phyloP scores from a whole-genome alignment of 257 asterid species.

The Solanum chilense region DNA sequence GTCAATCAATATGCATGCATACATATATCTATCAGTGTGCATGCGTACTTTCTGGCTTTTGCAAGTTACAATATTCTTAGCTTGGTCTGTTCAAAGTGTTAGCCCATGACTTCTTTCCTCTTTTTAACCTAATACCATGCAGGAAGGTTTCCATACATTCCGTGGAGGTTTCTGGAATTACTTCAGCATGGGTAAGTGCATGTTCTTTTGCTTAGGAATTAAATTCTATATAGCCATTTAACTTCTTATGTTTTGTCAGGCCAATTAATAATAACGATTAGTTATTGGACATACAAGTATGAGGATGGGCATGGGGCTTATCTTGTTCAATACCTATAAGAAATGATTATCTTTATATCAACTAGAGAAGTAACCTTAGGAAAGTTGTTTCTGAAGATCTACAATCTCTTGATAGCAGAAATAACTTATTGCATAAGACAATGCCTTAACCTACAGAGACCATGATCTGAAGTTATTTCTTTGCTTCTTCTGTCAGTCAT shows the following conservation, averaged over 20 bases:
- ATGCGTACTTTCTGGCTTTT: neutral
- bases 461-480: neutral
- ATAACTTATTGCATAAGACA: neutral
- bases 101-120: neutral
- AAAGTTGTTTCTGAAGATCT: neutral
- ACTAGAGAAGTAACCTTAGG: neutral
- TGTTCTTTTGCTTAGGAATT: neutral
- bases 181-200: constrained; percentile 44
- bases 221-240: neutral
- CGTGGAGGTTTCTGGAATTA: constrained; percentile 55
- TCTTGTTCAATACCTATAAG: neutral
- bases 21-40: neutral
- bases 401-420: neutral
- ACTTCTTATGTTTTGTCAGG: neutral
- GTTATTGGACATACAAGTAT: neutral
- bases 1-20: neutral
- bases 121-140: neutral
- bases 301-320: neutral
- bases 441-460: neutral
- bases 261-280: neutral
- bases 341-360: neutral
- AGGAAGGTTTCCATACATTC: constrained; percentile 36
- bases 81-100: neutral
- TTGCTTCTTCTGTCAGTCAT: neutral
- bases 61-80: neutral